Percentiles rank a stretch among this genome's conserved stretches.
Conservation (phyloP, 306 rosid species). For the Inga oerstediana region DNA sequence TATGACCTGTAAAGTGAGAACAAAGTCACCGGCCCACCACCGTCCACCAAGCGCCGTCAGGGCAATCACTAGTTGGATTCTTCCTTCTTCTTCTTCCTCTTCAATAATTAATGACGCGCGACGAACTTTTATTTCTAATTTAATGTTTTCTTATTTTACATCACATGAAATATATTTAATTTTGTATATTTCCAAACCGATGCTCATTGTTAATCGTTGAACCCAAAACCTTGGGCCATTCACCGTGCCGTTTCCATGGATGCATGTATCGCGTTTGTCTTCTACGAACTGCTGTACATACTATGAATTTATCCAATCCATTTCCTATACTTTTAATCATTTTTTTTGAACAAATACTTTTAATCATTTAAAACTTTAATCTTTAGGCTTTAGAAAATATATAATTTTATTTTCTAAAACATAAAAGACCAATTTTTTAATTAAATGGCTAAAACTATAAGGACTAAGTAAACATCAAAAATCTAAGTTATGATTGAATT, state of each 20-base stretch:
- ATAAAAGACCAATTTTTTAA: no score
- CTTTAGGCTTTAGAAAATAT: no score
- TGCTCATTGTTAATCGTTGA: not conserved
- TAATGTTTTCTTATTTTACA: not conserved
- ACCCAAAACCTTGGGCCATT: not conserved
- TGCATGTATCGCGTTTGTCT: not conserved
- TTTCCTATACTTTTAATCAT: no score
- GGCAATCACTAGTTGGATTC: constrained; percentile 28
- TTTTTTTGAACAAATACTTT: no score
- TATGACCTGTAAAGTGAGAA: constrained; percentile 35
- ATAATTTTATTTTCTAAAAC: no score
- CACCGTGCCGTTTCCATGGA: not conserved
- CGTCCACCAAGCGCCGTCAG: constrained; percentile 33
- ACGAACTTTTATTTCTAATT: not conserved
- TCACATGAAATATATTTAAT: not conserved
- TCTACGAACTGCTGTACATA: no score
- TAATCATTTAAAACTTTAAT: no score
- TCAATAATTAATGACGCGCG: constrained; percentile 4
- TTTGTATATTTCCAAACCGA: not conserved
- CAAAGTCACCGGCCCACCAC: constrained; percentile 44
- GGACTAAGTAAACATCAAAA: no score
- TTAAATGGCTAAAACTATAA: no score
- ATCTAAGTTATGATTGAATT: no score
- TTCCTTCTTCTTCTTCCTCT: not conserved
- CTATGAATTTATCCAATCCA: not conserved